These are phyloP conservation scores for Microdochium trichocladiopsis DNA, from an alignment of 2,329 filamentous ascomycete species.

Conservation along the genomic window DNA sequence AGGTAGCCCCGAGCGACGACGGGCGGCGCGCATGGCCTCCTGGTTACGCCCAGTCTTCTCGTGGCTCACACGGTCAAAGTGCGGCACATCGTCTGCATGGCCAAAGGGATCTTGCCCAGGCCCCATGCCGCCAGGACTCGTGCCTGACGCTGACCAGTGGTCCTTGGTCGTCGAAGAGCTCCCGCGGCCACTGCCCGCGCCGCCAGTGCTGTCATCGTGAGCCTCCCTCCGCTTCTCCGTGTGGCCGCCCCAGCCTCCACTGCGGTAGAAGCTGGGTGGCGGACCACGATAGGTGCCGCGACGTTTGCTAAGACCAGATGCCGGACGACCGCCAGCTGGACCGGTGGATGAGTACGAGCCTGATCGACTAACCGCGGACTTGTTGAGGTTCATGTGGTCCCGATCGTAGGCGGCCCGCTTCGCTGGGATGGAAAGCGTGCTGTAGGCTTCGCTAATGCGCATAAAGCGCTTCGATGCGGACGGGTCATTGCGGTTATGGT, in stretches of 20 bases:
- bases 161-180: slow-evolving; percentile 7
- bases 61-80: slow-evolving; percentile 73
- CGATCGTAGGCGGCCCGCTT: slow-evolving; percentile 80
- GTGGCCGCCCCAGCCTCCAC: slow-evolving; percentile 69
- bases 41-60: slow-evolving; percentile 64
- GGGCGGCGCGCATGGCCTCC: slow-evolving; percentile 38
- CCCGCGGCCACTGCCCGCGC: slow-evolving; percentile 3
- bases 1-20: background rate
- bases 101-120: slow-evolving; percentile 45
- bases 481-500: slow-evolving; percentile 76
- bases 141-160: background rate
- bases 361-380: slow-evolving; percentile 18
- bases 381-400: slow-evolving; percentile 41
- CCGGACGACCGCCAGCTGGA: slow-evolving; percentile 67
- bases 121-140: slow-evolving; percentile 45
- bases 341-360: slow-evolving; percentile 49
- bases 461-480: slow-evolving; percentile 69
- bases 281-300: slow-evolving; percentile 74
- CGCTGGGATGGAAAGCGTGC: slow-evolving; percentile 61
- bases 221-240: slow-evolving; percentile 49
- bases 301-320: slow-evolving; percentile 73
- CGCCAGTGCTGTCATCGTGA: slow-evolving; percentile 30
- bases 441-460: slow-evolving; percentile 78
- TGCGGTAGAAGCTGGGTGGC: slow-evolving; percentile 81
- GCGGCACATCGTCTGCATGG: slow-evolving; percentile 50